A percentile compares a stretch with the other conserved stretches of the same genome.
Evolutionary conservation across 2,329 filamentous ascomycete species (phyloP).

Genomic region (Torrubiella hemipterigena): DNA sequence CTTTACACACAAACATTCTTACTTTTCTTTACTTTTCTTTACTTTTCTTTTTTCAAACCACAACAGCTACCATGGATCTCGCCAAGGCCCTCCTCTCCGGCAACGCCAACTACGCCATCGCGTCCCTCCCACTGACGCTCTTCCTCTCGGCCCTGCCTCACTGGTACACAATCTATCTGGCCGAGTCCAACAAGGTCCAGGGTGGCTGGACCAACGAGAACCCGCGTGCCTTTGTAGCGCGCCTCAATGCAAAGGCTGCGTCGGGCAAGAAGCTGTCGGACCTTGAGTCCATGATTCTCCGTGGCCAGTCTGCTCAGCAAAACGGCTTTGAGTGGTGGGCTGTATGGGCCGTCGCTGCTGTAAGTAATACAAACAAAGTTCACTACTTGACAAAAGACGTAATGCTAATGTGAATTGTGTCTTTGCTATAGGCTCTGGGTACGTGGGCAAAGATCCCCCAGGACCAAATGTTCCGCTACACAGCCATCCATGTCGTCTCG

Average conservation of each 20-base stretch:
- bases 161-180: conserved; percentile 7
- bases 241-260: conserved; percentile 6
- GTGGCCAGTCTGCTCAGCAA: conserved; percentile 6
- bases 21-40: no score
- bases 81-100: conserved; percentile 4
- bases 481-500: conserved; percentile 5
- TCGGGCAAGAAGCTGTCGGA: conserved; percentile 5
- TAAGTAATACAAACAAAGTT: neutral
- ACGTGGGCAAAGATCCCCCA: conserved; percentile 5
- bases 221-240: conserved; percentile 6
- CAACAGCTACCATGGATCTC: no score
- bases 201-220: conserved; percentile 8
- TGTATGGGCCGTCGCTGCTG: conserved; percentile 5
- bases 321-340: conserved; percentile 8
- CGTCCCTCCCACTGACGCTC: conserved; percentile 6
- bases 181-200: conserved; percentile 7
- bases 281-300: conserved; percentile 6
- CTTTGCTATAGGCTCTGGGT: conserved; percentile 4
- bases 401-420: neutral
- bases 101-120: conserved; percentile 6
- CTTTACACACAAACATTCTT: no score
- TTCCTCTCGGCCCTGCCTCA: conserved; percentile 6
- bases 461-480: conserved; percentile 5
- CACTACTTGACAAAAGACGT: neutral
- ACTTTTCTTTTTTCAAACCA: no score